Conservation (phyloP, 1,284 basidiomycete genomes). For the Ganoderma sp. region DNA sequence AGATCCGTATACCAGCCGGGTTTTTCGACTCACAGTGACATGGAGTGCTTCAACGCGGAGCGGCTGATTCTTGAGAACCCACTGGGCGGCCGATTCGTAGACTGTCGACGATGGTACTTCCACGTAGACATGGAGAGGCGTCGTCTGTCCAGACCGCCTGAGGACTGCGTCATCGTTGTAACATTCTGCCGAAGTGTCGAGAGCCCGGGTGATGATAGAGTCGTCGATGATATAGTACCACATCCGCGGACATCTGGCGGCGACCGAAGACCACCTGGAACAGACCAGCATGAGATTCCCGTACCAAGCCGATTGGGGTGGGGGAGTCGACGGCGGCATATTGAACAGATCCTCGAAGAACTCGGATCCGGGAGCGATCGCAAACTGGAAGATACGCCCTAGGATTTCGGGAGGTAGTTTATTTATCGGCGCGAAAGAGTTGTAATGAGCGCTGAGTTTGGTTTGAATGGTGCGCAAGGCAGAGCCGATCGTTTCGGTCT, state of each 20-base stretch:
- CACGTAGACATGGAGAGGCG: neutral
- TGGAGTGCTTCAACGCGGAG: neutral
- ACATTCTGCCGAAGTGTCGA: no score
- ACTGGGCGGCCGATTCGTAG: neutral
- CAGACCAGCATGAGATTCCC: neutral
- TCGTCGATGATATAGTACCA: constrained; percentile 4
- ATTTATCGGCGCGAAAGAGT: neutral
- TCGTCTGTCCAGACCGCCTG: neutral
- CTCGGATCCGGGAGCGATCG: neutral
- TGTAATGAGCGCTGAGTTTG: neutral
- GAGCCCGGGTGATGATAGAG: neutral
- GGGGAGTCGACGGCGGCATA: neutral
- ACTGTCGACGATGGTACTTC: neutral
- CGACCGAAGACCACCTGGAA: neutral
- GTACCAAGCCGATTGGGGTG: neutral
- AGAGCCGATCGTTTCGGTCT: neutral
- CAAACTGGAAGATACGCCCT: neutral
- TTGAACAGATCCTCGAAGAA: neutral
- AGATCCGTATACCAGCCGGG: neutral
- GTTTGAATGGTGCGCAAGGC: neutral
- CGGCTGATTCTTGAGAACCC: neutral
- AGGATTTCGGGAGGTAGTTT: constrained; percentile 6
- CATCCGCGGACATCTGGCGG: neutral
- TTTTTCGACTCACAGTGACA: neutral
- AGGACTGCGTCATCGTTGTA: neutral